Evolutionary conservation across 1,284 basidiomycete genomes (phyloP), one percentile per base, ranked within the genome.

Genomic region (Kalmanozyma brasiliensis): DNA sequence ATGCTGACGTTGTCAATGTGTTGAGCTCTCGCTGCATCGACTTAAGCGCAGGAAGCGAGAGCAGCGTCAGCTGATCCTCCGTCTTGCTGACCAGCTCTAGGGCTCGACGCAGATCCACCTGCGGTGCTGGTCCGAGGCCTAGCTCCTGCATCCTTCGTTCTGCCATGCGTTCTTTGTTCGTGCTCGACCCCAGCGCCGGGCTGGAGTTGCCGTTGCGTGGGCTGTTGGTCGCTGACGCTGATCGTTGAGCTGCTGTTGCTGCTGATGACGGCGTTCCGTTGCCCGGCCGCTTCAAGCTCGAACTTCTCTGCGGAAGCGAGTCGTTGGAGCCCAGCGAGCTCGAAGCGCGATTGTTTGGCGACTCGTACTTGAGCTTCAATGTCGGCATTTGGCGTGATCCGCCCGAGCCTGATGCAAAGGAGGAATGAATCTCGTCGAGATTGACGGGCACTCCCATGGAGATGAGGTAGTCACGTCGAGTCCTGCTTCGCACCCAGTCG

Each of bases 361-460:
- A 49, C 30, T 70, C 70, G 17, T 78, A 52, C 32, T 75, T 60
- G 24, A 80, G 62, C 52, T 76, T 55, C 33, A 81, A 55, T 0
- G 76, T 74, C 8, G 78, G 79, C 17, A 80, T 49, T 17, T 44
- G 48, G 16, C 46, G 26, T 11, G 57, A 52, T 2, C 61, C 47
- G 1, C 57, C 45, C 26, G 51, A 52, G 1, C 49, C 52, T 7
- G 63, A 59, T 20, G 61, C 62, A 30, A 49, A 60, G 4, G 58
- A 56, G 4, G 66, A 70, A 24, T 68, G 68, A 37, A 80, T 65
- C 53, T 80, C 78, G 45, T 81, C 79, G 10, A 81, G 62, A 41
- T 81, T 80, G 48, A 81, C 73, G 0, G 79, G 79, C 14, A 81
- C 70, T 17, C 79, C 79, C 49, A 81, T 69, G 24, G 78, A 65